Percentiles rank a stretch among this genome's conserved stretches.
phyloP scores from a whole-genome alignment of 352 stramenopile genomes.

The Stephanocyclus meneghinianus region DNA sequence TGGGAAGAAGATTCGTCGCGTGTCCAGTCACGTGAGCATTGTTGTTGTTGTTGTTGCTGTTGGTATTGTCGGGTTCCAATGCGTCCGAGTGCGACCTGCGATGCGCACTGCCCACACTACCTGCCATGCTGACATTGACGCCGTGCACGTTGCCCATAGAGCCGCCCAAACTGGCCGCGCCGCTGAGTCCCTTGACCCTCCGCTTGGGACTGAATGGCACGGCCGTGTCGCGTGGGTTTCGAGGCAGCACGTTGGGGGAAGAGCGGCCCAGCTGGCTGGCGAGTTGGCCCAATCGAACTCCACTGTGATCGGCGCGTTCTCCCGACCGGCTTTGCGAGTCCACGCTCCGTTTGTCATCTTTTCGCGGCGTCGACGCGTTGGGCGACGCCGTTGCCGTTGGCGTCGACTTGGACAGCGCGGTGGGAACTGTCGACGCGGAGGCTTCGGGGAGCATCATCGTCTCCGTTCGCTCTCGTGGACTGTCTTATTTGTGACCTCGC shows the following conservation, averaged over 20 bases:
- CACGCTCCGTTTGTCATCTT: no score
- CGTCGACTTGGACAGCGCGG: no score
- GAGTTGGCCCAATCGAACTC: no score
- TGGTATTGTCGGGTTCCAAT: background rate
- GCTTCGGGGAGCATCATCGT: no score
- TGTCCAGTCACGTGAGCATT: background rate
- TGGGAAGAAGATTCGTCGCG: background rate
- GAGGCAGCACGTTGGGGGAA: background rate
- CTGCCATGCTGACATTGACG: background rate
- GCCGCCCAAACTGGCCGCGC: background rate
- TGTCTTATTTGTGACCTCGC: no score
- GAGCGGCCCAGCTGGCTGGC: no score
- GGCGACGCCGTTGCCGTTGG: no score
- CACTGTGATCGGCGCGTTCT: no score
- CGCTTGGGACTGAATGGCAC: background rate
- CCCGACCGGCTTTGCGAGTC: no score
- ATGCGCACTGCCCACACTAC: background rate
- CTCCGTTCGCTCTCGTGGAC: no score
- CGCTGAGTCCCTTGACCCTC: background rate
- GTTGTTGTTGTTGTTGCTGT: background rate
- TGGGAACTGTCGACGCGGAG: no score
- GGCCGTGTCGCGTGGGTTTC: constrained; percentile 5
- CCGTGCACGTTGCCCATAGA: background rate
- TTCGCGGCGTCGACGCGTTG: no score
- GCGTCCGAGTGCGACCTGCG: background rate